phyloP scores from a whole-genome alignment of 1,284 basidiomycete species.

The Apiotrichum brassicae region DNA sequence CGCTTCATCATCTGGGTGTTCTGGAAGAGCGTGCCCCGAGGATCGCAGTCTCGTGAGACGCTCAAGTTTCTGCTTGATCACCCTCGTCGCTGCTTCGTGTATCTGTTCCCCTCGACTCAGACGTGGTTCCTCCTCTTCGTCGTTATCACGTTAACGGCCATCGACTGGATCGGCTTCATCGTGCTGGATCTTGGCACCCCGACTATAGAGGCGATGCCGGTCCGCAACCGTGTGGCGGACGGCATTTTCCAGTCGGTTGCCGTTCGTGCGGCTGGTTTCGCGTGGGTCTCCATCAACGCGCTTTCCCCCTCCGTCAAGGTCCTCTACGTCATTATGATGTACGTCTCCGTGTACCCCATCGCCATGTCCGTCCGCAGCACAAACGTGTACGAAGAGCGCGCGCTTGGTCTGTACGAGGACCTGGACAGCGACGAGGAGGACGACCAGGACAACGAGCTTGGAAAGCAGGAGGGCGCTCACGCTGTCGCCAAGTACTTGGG shows the following conservation, averaged over 20 bases:
- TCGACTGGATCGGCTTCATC: constrained; percentile 84
- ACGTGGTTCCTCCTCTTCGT: constrained; percentile 79
- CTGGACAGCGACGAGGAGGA: constrained; percentile 51
- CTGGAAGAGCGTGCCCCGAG: constrained; percentile 57
- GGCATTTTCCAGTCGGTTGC: constrained; percentile 66
- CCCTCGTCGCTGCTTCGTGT: constrained; percentile 77
- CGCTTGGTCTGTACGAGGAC: constrained; percentile 65
- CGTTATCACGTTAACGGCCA: constrained; percentile 66
- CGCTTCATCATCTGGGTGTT: constrained; percentile 67
- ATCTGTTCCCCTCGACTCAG: constrained; percentile 90
- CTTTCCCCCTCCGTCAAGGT: constrained; percentile 74
- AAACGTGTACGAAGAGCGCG: constrained; percentile 93
- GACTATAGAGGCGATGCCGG: constrained; percentile 62
- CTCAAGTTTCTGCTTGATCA: constrained; percentile 90
- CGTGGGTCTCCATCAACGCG: constrained; percentile 61
- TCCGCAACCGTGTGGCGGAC: constrained; percentile 59
- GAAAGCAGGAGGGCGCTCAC: constrained; percentile 37
- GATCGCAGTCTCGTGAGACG: constrained; percentile 67
- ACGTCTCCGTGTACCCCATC: constrained; percentile 51
- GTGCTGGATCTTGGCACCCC: constrained; percentile 80
- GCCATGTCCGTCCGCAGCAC: constrained; percentile 82
- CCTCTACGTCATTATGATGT: constrained; percentile 85
- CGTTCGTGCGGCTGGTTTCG: constrained; percentile 83
- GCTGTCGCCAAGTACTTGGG: constrained; percentile 47
- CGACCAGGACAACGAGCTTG: constrained; percentile 28